Conservation (phyloP, 208 protist species). For the Trypanosoma mega region DNA sequence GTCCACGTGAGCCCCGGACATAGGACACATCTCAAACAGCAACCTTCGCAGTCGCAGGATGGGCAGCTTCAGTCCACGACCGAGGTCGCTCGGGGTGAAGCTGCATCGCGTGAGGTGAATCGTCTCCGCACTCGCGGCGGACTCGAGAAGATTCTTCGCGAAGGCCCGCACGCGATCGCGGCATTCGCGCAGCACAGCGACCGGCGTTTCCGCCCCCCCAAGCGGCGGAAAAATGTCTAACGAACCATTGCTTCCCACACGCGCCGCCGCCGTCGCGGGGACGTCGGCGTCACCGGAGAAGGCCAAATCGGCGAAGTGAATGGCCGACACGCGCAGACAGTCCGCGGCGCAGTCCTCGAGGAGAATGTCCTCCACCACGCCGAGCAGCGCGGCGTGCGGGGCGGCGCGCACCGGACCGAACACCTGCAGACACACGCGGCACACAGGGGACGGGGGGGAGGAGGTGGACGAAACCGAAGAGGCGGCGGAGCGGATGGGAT, state of each 20-base stretch:
- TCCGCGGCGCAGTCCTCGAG: slow-evolving; percentile 60
- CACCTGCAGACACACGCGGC: slow-evolving; percentile 31
- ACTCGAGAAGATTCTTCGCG: slow-evolving; percentile 39
- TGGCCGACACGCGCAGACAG: slow-evolving; percentile 25
- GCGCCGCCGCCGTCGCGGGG: background rate
- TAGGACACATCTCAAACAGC: slow-evolving; percentile 56
- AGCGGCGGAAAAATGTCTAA: slow-evolving; percentile 31
- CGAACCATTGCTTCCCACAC: slow-evolving; percentile 30
- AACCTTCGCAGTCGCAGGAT: slow-evolving; percentile 34
- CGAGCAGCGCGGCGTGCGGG: slow-evolving; percentile 35
- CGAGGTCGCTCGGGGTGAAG: slow-evolving; percentile 45
- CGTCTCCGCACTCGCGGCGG: slow-evolving; percentile 11
- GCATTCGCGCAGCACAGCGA: slow-evolving; percentile 20
- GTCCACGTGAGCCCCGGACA: slow-evolving; percentile 58
- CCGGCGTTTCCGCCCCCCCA: background rate
- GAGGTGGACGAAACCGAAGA: background rate
- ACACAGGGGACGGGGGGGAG: background rate
- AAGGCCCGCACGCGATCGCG: slow-evolving; percentile 41
- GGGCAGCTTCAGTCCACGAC: slow-evolving; percentile 29
- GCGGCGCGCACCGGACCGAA: slow-evolving; percentile 44
- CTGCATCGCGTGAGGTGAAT: slow-evolving; percentile 53
- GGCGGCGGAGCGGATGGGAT: too few relatives aligned
- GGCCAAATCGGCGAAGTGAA: slow-evolving; percentile 53
- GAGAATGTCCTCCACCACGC: slow-evolving; percentile 60
- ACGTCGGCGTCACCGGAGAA: slow-evolving; percentile 18